A percentile compares a stretch with the other conserved stretches of the same genome.
These are phyloP conservation scores for Vitis rotundifolia DNA, from an alignment of 164 flowering plant genomes.

Conservation along the genomic window DNA sequence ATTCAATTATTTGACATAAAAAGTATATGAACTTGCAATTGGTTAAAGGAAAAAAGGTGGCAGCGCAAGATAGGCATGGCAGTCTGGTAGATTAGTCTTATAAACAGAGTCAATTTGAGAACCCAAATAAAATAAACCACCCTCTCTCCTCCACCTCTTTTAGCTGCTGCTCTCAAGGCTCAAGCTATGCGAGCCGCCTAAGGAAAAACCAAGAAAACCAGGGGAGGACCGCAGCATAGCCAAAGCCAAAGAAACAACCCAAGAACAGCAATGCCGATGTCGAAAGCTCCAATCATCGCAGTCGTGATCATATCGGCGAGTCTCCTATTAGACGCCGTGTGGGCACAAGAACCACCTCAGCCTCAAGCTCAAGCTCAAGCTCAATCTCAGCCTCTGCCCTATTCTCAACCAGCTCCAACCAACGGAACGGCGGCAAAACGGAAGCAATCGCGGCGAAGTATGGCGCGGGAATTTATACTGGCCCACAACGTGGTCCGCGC, in stretches of 20 bases:
- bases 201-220: not conserved
- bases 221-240: not conserved
- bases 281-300: not conserved
- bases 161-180: constrained; percentile 1
- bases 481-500: constrained; percentile 46
- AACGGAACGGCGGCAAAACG: not conserved
- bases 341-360: not conserved
- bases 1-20: no score
- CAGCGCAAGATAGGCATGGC: no score
- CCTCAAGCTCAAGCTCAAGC: not conserved
- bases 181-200: not conserved
- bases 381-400: no score
- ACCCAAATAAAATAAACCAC: no score
- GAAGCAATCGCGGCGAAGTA: not conserved
- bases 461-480: constrained; percentile 19
- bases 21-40: no score
- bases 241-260: not conserved
- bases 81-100: no score
- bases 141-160: not conserved
- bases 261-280: not conserved
- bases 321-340: not conserved
- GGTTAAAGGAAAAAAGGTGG: no score
- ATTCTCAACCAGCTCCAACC: not conserved
- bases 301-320: not conserved
- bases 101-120: no score